Base-by-base conservation (phyloP, 179 eudicot genomes). In the Patellifolia procumbens region DNA sequence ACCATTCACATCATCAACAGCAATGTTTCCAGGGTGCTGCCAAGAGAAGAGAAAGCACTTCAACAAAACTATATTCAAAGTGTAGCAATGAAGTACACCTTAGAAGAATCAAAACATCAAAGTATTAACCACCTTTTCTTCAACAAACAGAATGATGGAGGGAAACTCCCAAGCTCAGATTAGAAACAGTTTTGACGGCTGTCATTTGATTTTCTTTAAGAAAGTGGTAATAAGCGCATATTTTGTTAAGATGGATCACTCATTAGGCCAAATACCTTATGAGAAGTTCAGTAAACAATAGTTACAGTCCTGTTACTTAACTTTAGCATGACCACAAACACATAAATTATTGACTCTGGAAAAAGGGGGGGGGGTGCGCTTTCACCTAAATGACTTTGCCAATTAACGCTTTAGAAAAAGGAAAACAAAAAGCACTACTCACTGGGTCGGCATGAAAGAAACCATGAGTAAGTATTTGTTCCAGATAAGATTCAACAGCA, bases 21-120 rank as follows among this genome's bases (percentile, higher is more conserved):
- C 99, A 77, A 95, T 95, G 81, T 95, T 95, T 60, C 99, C 99
- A 69, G 99, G 99, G 83, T 95, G 97, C 98, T 94, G 92, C 81
- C 79, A 73, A 73, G 79, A 64, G 34, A 72, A 74, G 61, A 35
- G 45, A 39, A 24, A 62, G 17, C 62, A 61, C 34, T 31, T 74
- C 35, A 70, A 26, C n/a, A 63, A 22, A 46, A 73, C 49, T 10
- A 45, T 26, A 45, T 15, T 61, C 13, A 34, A 63, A 66, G 8
- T 16, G 24, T 39, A 46, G 53, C 16, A 24, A 62, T 71, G 59
- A 58, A 37, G 15, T 35, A 58, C 34, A 37, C 5, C n/a, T 73
- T 1, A 3, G 19, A 68, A 42, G 52, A 29, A 64, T 55, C 67
- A 53, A 22, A 32, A 39, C 31, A 56, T 22, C 29, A 15, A 46